Evolutionary conservation across 495 filamentous ascomycete genomes (phyloP), one percentile per base, ranked within the genome.

Genomic region (Daldinia bambusicola): DNA sequence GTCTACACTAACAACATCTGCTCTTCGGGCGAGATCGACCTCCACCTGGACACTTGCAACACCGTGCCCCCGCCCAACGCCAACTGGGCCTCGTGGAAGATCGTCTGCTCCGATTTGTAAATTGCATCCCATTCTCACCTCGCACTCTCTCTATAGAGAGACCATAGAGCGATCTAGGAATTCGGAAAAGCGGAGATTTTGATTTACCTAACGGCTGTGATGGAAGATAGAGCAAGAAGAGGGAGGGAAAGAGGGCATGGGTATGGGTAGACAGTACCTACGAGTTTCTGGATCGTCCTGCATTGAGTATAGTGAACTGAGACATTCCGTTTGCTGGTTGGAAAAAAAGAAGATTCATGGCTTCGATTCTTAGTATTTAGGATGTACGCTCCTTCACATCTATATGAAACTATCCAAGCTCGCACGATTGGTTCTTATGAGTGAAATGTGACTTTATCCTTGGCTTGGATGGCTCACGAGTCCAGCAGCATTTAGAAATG

Each of bases 1-100:
- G 55, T 76, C 57, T 76, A 61, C 71, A 71, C 71, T 20, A 58
- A 71, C 65, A 31, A 32, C 40, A 57, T 34, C 45, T 74, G 74
- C 64, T 20, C 60, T 0, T 55, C 37, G 16, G 67, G 65, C 56
- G 22, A 20, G 13, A 31, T 16, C 5, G 5, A 43, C 52, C 64
- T 26, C 6, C 50, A 16, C 20, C 59, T 13, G 9, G 40, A 7
- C n/a, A 34, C 34, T 22, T 76, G 74, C 71, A 58, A 40, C 16
- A 6, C 59, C 14, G 38, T 32, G 1, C 51, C 48, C 13, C 45
- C 40, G 13, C 40, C 30, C 38, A 26, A 14, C 48, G 8, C 55
- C 38, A 36, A 7, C 61, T 76, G 61, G 61, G 48, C 8, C 30
- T 69, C 74, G 2, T 76, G 71, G 71, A n/a, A 71, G 22, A 53